These are phyloP conservation scores for Alternaria sp. DNA, from an alignment of 2,329 filamentous ascomycete species.

Conservation along the genomic window DNA sequence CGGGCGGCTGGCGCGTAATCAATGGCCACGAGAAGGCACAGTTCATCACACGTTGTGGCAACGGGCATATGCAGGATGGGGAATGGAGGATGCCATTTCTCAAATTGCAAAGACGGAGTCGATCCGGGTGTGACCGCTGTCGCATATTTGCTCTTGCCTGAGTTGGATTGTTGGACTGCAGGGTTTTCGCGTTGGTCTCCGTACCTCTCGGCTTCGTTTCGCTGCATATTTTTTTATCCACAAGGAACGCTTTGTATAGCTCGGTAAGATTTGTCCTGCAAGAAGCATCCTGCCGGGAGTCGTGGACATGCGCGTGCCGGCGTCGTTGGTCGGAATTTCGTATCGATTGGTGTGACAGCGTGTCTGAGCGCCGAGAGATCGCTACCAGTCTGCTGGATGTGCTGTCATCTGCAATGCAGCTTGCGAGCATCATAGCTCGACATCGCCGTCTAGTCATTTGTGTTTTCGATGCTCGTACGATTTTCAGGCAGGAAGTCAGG, in stretches of 20 bases:
- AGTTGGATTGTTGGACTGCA: not conserved
- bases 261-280: not conserved
- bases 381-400: slow-evolving; percentile 6
- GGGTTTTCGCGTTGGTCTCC: not conserved
- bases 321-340: not conserved
- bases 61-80: not conserved
- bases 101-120: not conserved
- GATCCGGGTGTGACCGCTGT: not conserved
- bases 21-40: slow-evolving; percentile 8
- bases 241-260: not conserved
- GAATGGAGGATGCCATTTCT: not conserved
- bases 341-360: slow-evolving; percentile 1
- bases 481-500: slow-evolving; percentile 9
- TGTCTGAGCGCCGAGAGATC: slow-evolving; percentile 5
- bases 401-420: slow-evolving; percentile 5
- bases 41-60: slow-evolving; percentile 1
- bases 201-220: not conserved
- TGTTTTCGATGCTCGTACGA: slow-evolving; percentile 9
- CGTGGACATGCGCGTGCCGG: not conserved
- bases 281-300: not conserved
- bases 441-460: slow-evolving; percentile 6
- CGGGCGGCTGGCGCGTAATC: slow-evolving; percentile 18
- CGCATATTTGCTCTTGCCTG: not conserved
- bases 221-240: not conserved
- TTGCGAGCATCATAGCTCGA: slow-evolving; percentile 7